These are phyloP conservation scores for Paraglomus occultum DNA, from an alignment of 192 early-diverging fungal species.

Conservation along the genomic window DNA sequence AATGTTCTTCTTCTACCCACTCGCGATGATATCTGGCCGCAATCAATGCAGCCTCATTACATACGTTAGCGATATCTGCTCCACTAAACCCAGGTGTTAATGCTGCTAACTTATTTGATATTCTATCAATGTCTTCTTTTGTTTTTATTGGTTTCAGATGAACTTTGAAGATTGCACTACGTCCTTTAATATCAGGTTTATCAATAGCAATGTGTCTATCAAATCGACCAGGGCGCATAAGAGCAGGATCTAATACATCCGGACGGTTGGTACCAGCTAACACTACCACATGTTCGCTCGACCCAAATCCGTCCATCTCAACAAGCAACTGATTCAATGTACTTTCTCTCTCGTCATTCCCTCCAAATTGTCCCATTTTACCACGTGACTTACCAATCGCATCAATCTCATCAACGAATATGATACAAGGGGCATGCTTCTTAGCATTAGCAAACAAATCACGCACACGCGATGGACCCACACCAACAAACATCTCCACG, in stretches of 20 bases:
- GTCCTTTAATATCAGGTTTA: constrained; percentile 94
- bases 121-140: constrained; percentile 70
- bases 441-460: constrained; percentile 97
- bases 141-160: constrained; percentile 93
- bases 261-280: constrained; percentile 98
- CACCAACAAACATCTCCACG: constrained; percentile 99
- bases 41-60: constrained; percentile 98
- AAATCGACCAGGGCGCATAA: constrained; percentile 97
- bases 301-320: constrained; percentile 98
- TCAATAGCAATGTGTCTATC: constrained; percentile 98
- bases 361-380: constrained; percentile 80
- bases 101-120: constrained; percentile 87
- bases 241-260: constrained; percentile 93
- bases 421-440: constrained; percentile 97
- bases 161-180: constrained; percentile 95
- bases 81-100: constrained; percentile 98
- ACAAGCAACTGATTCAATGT: constrained; percentile 98
- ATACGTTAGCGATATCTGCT: constrained; percentile 97
- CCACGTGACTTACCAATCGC: constrained; percentile 98
- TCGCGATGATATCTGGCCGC: constrained; percentile 85
- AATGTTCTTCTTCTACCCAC: constrained; percentile 81
- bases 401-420: constrained; percentile 99
- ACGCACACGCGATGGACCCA: constrained; percentile 89
- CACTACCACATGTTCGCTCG: constrained; percentile 88
- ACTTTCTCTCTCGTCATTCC: constrained; percentile 97